Evolutionary conservation across 108 stramenopile species (phyloP).

Genomic region (Nannochloropsis gaditana): DNA sequence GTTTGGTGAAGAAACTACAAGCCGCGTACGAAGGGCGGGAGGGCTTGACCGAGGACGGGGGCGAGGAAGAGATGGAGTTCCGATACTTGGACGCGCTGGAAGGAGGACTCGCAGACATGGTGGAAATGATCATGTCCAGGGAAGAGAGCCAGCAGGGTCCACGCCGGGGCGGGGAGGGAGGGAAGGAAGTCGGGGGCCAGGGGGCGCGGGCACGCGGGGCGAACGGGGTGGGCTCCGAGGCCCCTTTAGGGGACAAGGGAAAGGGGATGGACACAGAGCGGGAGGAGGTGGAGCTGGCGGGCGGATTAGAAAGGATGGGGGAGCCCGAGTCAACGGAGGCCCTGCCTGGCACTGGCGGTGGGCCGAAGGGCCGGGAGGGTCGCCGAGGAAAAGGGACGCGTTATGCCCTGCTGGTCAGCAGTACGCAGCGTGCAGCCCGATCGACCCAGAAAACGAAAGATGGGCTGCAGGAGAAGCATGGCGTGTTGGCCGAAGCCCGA

Average conservation of each 20-base stretch:
- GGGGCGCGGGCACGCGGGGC: background rate
- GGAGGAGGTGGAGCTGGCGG: background rate
- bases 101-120: slow-evolving; percentile 16
- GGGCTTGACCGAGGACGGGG: background rate
- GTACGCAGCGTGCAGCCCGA: no score
- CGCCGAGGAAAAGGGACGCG: no score
- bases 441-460: no score
- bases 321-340: no score
- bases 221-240: background rate
- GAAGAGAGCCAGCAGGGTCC: background rate
- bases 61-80: background rate
- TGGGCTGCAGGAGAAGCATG: background rate
- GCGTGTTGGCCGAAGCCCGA: background rate
- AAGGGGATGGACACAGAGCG: background rate
- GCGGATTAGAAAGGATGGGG: no score
- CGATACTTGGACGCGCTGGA: background rate
- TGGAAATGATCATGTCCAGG: background rate
- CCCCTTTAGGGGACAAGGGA: no score
- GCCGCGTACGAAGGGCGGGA: background rate
- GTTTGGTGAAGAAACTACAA: background rate
- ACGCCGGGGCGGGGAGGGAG: background rate
- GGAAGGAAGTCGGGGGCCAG: background rate
- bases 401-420: no score
- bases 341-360: no score
- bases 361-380: no score